Percentiles rank a stretch among this genome's conserved stretches.
phyloP scores from a whole-genome alignment of 352 stramenopile species.

The Pythium sp. region DNA sequence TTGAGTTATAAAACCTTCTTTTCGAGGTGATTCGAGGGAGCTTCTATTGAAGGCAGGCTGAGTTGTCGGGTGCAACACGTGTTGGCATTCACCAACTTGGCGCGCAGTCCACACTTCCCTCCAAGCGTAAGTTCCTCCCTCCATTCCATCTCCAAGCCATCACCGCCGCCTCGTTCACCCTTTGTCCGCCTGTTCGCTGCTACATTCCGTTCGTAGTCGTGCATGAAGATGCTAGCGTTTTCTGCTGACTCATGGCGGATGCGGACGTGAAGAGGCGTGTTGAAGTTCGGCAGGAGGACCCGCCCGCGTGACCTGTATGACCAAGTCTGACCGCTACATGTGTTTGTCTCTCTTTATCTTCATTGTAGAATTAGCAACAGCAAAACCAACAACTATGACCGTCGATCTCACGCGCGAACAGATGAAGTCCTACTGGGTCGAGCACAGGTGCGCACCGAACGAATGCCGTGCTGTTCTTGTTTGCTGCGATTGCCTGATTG shows the following conservation, averaged over 20 bases:
- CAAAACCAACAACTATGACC: slow-evolving; percentile 33
- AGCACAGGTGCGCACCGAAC: slow-evolving; percentile 41
- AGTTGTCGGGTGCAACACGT: slow-evolving; percentile 3
- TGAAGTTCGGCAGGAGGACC: slow-evolving; percentile 3
- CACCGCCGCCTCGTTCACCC: neutral
- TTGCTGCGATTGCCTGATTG: neutral
- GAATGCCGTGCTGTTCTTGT: neutral
- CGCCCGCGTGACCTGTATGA: neutral
- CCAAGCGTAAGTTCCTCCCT: slow-evolving; percentile 2
- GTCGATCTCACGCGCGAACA: slow-evolving; percentile 50
- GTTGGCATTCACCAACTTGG: slow-evolving; percentile 16
- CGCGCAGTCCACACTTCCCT: slow-evolving; percentile 1
- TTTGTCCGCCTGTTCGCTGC: neutral
- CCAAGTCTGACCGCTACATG: neutral
- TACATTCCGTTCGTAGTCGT: neutral
- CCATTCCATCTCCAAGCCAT: neutral
- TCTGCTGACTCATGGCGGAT: neutral
- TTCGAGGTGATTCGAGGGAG: slow-evolving; percentile 1
- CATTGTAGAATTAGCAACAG: neutral
- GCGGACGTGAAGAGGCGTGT: neutral
- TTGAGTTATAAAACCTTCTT: neutral
- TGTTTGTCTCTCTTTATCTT: neutral
- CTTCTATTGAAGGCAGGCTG: neutral
- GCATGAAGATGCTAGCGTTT: neutral
- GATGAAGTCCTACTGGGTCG: slow-evolving; percentile 84